phyloP scores from a whole-genome alignment of 2,329 filamentous ascomycete genomes.

The Arthrobotrys sinensis region DNA sequence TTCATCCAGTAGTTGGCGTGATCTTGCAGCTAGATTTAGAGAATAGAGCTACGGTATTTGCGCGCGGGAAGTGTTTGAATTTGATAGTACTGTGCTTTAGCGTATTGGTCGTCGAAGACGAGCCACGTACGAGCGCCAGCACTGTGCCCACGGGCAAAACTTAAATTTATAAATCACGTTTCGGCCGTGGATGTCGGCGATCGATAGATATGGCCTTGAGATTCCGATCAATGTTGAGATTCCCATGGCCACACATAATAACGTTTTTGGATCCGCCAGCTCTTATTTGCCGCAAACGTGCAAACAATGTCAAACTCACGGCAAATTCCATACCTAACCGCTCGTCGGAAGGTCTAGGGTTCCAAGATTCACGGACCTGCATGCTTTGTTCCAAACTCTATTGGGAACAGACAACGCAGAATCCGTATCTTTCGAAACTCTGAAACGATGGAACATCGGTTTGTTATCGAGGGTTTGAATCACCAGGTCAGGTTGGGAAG shows the following conservation, averaged over 20 bases:
- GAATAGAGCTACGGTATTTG: too few species aligned
- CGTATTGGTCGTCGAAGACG: too few species aligned
- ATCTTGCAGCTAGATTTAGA: too few species aligned
- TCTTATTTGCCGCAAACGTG: constrained; percentile 7
- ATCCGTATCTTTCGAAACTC: not conserved
- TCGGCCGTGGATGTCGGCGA: too few species aligned
- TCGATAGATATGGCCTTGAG: not conserved
- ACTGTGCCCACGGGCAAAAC: too few species aligned
- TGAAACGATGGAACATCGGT: constrained; percentile 17
- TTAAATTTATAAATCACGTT: too few species aligned
- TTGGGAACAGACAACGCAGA: constrained; percentile 3
- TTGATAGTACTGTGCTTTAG: too few species aligned
- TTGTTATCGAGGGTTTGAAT: not conserved
- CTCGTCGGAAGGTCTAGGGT: not conserved
- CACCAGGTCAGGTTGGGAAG: not conserved
- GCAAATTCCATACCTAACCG: constrained; percentile 21
- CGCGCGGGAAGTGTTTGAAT: too few species aligned
- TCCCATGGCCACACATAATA: not conserved
- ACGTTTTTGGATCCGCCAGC: not conserved
- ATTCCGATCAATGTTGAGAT: constrained; percentile 1
- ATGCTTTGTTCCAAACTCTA: constrained; percentile 28
- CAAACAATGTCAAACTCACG: constrained; percentile 3
- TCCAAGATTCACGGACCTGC: constrained; percentile 13
- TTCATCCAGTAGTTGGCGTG: not conserved
- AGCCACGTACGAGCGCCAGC: too few species aligned